Conservation (phyloP, 805 yeast genomes). For the Metschnikowia peoriensis region DNA sequence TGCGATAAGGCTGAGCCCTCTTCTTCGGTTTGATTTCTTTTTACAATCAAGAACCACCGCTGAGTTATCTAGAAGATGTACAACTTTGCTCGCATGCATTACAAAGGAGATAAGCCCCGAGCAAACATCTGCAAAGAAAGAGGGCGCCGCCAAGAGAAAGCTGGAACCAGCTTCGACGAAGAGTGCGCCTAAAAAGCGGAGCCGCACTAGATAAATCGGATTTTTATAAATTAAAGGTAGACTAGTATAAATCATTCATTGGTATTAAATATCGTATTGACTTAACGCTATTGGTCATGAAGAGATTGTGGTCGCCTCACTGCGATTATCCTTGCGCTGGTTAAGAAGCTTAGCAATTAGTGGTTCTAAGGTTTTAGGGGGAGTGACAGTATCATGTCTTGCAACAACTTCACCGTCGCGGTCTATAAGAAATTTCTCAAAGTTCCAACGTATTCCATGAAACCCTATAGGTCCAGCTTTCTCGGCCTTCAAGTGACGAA, state of each 20-base stretch:
- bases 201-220: background rate
- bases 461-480: conserved; percentile 35
- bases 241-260: no score
- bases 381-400: conserved; percentile 65
- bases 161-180: background rate
- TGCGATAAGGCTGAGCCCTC: conserved; percentile 67
- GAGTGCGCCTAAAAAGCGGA: conserved; percentile 2
- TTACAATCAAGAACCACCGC: conserved; percentile 73
- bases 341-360: conserved; percentile 19
- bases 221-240: background rate
- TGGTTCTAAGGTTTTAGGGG: conserved; percentile 58
- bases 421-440: conserved; percentile 68
- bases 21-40: conserved; percentile 86
- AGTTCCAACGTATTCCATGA: conserved; percentile 66
- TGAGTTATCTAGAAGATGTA: conserved; percentile 80
- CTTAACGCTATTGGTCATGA: background rate
- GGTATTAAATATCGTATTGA: no score
- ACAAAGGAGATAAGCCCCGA: conserved; percentile 53
- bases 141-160: conserved; percentile 1
- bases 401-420: conserved; percentile 54
- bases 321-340: background rate
- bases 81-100: conserved; percentile 71
- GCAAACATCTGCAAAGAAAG: conserved; percentile 3
- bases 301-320: background rate
- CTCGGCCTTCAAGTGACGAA: conserved; percentile 26